Percentiles rank a stretch among this genome's conserved stretches.
Conservation (phyloP, 2,329 filamentous ascomycete species). For the Pseudopithomyces maydicus region DNA sequence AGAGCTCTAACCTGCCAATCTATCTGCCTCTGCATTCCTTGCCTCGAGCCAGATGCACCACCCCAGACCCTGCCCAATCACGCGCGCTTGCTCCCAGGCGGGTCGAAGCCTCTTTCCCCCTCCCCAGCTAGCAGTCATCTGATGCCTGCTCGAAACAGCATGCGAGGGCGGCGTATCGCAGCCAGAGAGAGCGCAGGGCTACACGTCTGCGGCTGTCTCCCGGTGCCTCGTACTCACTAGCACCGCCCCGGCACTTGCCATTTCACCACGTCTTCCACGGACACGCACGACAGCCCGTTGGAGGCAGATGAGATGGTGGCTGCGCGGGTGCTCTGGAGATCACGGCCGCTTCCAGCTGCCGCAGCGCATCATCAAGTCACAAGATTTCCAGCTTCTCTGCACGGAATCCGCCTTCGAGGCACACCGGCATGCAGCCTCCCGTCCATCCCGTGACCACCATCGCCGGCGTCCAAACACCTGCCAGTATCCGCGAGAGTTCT, state of each 20-base stretch:
- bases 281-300: constrained; percentile 44
- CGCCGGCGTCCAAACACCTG: constrained; percentile 33
- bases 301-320: constrained; percentile 42
- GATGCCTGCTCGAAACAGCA: constrained; percentile 29
- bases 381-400: constrained; percentile 35
- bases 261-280: constrained; percentile 33
- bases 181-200: neutral
- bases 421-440: constrained; percentile 45
- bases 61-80: constrained; percentile 23
- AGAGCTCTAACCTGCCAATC: constrained; percentile 18
- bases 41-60: constrained; percentile 29
- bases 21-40: constrained; percentile 40
- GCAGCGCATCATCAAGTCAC: constrained; percentile 35
- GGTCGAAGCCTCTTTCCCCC: constrained; percentile 27
- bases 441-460: constrained; percentile 36
- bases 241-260: constrained; percentile 30
- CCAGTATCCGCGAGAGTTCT: constrained; percentile 32
- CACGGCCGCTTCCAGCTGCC: constrained; percentile 25
- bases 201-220: constrained; percentile 31
- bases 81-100: constrained; percentile 21
- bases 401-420: constrained; percentile 35
- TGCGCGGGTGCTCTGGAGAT: constrained; percentile 33
- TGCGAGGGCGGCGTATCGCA: constrained; percentile 11
- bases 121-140: constrained; percentile 38
- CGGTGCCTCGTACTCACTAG: constrained; percentile 29